A percentile compares a stretch with the other conserved stretches of the same genome.
These are phyloP conservation scores for Neurospora terricola DNA, from an alignment of 495 filamentous ascomycete species.

Conservation along the genomic window DNA sequence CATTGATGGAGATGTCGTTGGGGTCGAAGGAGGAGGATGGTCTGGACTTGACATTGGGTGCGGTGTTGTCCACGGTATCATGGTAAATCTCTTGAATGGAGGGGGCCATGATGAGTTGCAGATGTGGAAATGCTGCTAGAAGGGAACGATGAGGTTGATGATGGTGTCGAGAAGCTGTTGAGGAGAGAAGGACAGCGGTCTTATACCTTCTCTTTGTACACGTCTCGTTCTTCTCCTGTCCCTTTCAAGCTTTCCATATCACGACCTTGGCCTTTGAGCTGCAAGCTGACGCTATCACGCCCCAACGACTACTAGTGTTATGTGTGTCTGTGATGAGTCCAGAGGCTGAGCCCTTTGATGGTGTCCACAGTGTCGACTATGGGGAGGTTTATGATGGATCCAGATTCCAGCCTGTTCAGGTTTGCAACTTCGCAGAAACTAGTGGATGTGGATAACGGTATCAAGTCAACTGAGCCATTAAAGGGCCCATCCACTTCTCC, in stretches of 20 bases:
- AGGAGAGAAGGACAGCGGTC: not conserved
- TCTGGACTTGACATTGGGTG: not conserved
- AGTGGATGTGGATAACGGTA: not conserved
- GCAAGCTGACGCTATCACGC: not conserved
- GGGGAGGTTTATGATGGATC: not conserved
- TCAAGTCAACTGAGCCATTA: too few species aligned
- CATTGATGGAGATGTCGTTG: constrained; percentile 9
- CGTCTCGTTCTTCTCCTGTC: not conserved
- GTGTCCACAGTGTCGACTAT: not conserved
- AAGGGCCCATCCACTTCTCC: too few species aligned
- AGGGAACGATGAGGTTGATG: not conserved
- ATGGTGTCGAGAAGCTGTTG: not conserved
- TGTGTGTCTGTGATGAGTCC: not conserved
- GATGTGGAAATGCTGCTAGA: not conserved
- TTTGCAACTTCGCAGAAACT: not conserved
- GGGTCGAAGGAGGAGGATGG: not conserved
- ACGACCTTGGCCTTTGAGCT: not conserved
- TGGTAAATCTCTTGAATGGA: not conserved
- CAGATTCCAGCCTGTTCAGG: not conserved
- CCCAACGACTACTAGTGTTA: not conserved
- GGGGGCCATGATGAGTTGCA: not conserved
- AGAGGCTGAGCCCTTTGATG: not conserved
- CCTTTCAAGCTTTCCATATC: not conserved
- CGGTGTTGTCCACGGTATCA: not conserved
- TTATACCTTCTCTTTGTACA: not conserved